Percentiles rank a stretch among this genome's conserved stretches.
phyloP scores from a whole-genome alignment of 495 filamentous ascomycete genomes.

The Lepidopterella palustris region DNA sequence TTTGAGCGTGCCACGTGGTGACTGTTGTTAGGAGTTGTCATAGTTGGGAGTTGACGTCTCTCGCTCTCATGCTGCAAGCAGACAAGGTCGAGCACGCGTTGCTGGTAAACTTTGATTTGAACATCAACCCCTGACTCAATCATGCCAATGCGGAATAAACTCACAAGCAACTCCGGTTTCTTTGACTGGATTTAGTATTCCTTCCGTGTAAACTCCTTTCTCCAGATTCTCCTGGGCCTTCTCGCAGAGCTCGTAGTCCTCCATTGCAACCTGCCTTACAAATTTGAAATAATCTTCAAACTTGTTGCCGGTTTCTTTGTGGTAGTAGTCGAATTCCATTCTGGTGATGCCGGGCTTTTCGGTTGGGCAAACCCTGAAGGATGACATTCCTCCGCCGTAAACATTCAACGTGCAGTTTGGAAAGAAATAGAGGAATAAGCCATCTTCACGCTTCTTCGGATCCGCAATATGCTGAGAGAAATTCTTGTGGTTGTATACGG shows the following conservation, averaged over 20 bases:
- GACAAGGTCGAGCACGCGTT: constrained; percentile 49
- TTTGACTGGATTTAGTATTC: constrained; percentile 52
- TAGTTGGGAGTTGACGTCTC: background rate
- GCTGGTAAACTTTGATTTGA: constrained; percentile 45
- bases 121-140: background rate
- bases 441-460: constrained; percentile 49
- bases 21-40: background rate
- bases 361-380: constrained; percentile 53
- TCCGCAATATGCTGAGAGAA: constrained; percentile 55
- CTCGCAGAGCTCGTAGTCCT: constrained; percentile 57
- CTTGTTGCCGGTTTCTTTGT: constrained; percentile 46
- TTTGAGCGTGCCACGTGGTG: constrained; percentile 4
- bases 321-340: constrained; percentile 62
- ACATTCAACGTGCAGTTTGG: constrained; percentile 57
- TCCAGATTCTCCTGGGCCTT: constrained; percentile 51
- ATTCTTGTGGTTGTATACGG: constrained; percentile 51
- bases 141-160: constrained; percentile 19
- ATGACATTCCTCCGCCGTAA: constrained; percentile 56
- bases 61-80: constrained; percentile 42
- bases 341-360: constrained; percentile 47
- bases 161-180: constrained; percentile 52
- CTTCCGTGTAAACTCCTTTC: constrained; percentile 52
- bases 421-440: constrained; percentile 56
- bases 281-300: constrained; percentile 57
- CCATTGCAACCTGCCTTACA: constrained; percentile 53